Evolutionary conservation across 73 alveolate species (phyloP).

Genomic region (Blepharisma japonicum): DNA sequence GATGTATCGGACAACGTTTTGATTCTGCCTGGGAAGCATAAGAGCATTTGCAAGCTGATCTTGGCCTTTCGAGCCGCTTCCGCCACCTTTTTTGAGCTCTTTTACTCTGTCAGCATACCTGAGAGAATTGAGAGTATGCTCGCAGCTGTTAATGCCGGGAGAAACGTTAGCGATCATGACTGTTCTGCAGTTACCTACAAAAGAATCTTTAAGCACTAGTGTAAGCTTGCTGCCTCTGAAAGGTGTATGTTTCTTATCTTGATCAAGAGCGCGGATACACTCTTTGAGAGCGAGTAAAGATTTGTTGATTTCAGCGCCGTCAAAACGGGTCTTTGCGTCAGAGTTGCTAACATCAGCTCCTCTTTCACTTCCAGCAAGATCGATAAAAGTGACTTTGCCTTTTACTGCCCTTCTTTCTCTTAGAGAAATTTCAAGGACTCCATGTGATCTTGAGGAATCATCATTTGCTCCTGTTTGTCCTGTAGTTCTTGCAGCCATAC

Average conservation of each 20-base stretch:
- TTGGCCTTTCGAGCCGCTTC: constrained; percentile 15
- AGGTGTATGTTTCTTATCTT: constrained; percentile 97
- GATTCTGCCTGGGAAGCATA: constrained; percentile 29
- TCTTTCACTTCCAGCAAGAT: constrained; percentile 99
- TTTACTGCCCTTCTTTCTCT: constrained; percentile 21
- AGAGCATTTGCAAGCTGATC: constrained; percentile 30
- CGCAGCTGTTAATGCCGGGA: constrained; percentile 93
- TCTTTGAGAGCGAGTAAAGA: constrained; percentile 98
- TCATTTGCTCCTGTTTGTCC: constrained; percentile 64
- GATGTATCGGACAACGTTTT: not conserved
- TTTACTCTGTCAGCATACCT: constrained; percentile 99
- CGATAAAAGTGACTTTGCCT: constrained; percentile 95
- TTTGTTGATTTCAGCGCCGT: constrained; percentile 99
- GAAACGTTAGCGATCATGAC: constrained; percentile 98
- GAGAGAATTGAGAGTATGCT: constrained; percentile 98
- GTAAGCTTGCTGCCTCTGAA: constrained; percentile 99
- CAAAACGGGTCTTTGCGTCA: constrained; percentile 94
- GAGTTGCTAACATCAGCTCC: constrained; percentile 93
- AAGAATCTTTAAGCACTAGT: constrained; percentile 97
- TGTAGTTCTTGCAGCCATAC: constrained; percentile 71
- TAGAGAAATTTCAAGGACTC: constrained; percentile 41
- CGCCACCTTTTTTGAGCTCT: constrained; percentile 91
- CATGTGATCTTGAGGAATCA: constrained; percentile 69
- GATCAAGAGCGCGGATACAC: constrained; percentile 99
- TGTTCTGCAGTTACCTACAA: constrained; percentile 98